phyloP scores from a whole-genome alignment of 805 yeast species.

The Kazachstania kunashirensis region DNA sequence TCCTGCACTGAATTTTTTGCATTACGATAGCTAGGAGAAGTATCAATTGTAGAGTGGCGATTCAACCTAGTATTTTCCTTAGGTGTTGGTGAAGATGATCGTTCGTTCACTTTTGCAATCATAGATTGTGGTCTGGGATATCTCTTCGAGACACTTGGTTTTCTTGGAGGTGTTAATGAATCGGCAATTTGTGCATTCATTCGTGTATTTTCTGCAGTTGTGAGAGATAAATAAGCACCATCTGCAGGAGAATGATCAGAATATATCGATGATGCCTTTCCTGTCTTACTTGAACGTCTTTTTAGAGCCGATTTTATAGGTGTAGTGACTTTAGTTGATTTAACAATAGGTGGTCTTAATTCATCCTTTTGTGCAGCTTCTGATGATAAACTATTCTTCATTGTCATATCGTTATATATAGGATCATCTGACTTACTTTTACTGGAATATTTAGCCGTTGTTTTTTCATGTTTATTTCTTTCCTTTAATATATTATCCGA shows the following conservation, averaged over 20 bases:
- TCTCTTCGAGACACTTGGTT: slow-evolving; percentile 7
- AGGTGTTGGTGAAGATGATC: slow-evolving; percentile 11
- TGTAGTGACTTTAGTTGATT: slow-evolving; percentile 13
- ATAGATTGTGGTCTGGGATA: slow-evolving; percentile 19
- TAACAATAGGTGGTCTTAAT: slow-evolving; percentile 4
- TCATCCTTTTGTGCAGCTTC: neutral
- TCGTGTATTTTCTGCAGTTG: slow-evolving; percentile 75
- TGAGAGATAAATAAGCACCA: slow-evolving; percentile 53
- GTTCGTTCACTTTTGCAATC: slow-evolving; percentile 4
- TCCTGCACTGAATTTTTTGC: too few species aligned
- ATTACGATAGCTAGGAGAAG: too few species aligned
- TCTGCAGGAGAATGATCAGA: slow-evolving; percentile 38
- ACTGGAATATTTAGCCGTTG: neutral
- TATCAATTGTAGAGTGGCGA: slow-evolving; percentile 8
- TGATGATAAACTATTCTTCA: neutral
- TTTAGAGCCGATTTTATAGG: slow-evolving; percentile 40
- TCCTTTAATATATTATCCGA: too few species aligned
- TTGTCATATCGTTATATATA: neutral
- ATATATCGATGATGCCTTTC: slow-evolving; percentile 12
- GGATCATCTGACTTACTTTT: neutral
- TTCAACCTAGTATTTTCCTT: slow-evolving; percentile 8
- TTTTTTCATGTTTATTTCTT: neutral
- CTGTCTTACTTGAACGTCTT: slow-evolving; percentile 19
- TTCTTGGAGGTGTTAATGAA: slow-evolving; percentile 3
- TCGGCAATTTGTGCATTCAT: slow-evolving; percentile 52